Percentiles rank a stretch among this genome's conserved stretches.
Conservation (phyloP, 106 monocot genomes). For the Agapanthus africanus region DNA sequence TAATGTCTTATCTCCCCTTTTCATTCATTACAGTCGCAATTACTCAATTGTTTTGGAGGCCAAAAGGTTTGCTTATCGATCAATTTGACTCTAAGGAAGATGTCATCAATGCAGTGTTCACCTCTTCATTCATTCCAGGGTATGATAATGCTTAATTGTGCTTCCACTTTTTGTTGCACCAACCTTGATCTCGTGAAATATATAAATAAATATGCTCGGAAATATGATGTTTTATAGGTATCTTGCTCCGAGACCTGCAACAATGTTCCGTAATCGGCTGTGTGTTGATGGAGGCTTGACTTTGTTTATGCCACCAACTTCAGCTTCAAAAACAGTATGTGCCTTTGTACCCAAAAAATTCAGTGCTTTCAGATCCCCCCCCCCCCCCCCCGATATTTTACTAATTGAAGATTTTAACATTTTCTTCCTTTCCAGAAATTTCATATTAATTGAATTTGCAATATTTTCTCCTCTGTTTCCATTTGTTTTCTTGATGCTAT, state of each 20-base stretch:
- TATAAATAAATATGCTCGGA: background rate
- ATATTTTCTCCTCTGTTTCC: too few relatives aligned
- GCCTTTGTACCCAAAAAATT: background rate
- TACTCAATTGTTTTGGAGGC: constrained; percentile 82
- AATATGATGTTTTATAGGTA: constrained; percentile 44
- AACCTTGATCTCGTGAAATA: background rate
- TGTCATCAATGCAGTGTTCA: constrained; percentile 83
- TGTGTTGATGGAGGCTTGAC: constrained; percentile 96
- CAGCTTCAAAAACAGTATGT: constrained; percentile 74
- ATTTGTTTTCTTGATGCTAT: too few relatives aligned
- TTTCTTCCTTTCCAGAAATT: too few relatives aligned
- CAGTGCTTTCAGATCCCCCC: background rate
- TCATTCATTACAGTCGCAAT: constrained; percentile 61
- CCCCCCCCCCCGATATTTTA: too few relatives aligned
- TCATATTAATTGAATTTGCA: too few relatives aligned
- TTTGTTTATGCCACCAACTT: constrained; percentile 94
- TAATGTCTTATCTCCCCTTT: too few relatives aligned
- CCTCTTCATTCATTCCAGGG: constrained; percentile 99
- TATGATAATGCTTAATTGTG: constrained; percentile 18
- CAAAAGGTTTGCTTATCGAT: constrained; percentile 30
- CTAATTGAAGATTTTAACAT: too few relatives aligned
- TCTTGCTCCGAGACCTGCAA: constrained; percentile 80
- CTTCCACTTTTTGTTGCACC: background rate
- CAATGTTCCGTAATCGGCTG: constrained; percentile 62
- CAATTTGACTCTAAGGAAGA: constrained; percentile 96